These are phyloP conservation scores for Gossypium gossypioides DNA, from an alignment of 441 rosid genomes.

Conservation along the genomic window DNA sequence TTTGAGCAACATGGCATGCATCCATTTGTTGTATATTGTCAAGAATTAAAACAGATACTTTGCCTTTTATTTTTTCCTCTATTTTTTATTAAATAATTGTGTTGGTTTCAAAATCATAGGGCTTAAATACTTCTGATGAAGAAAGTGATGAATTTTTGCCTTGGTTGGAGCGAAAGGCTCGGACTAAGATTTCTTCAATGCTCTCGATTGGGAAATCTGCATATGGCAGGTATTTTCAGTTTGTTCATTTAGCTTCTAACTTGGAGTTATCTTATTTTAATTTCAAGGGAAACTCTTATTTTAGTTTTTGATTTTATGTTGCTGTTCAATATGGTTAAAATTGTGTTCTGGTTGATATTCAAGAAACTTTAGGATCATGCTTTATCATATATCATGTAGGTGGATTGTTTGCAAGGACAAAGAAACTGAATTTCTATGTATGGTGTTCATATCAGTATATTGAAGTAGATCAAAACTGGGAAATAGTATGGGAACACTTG, in stretches of 20 bases:
- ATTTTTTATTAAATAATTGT: background rate
- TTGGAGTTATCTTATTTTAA: background rate
- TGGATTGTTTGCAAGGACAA: background rate
- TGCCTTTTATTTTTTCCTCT: background rate
- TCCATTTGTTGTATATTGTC: background rate
- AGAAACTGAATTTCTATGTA: background rate
- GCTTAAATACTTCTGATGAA: conserved; percentile 25
- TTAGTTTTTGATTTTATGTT: background rate
- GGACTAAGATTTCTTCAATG: conserved; percentile 38
- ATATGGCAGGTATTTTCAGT: conserved; percentile 42
- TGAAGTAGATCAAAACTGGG: background rate
- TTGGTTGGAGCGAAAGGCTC: conserved; percentile 65
- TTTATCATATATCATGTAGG: background rate
- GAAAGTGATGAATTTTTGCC: conserved; percentile 51
- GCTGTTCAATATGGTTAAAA: background rate
- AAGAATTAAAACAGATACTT: background rate
- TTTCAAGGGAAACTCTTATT: background rate
- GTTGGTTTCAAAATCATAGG: conserved; percentile 10
- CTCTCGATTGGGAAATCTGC: conserved; percentile 59
- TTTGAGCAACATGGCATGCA: background rate
- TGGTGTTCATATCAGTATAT: background rate
- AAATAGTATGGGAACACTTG: background rate
- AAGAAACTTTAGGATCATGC: background rate
- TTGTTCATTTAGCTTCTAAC: background rate
- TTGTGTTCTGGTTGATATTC: background rate